Evolutionary conservation across 2,329 filamentous ascomycete genomes (phyloP).

Genomic region (Fusarium proliferatum): DNA sequence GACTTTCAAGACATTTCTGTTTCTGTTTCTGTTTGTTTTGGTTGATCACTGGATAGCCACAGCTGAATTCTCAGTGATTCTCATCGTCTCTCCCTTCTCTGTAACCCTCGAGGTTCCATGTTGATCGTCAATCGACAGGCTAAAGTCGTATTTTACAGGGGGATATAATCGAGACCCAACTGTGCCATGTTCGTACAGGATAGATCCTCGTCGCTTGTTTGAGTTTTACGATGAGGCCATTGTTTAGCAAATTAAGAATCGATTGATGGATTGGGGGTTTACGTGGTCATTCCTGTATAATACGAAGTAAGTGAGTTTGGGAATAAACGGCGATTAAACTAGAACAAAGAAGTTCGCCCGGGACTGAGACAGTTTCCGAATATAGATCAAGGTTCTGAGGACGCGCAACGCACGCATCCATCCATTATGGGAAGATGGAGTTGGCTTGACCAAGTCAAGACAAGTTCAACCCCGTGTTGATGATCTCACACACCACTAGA

Average conservation of each 20-base stretch:
- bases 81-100: background rate
- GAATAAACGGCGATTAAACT: constrained; percentile 1
- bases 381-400: constrained; percentile 29
- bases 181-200: constrained; percentile 23
- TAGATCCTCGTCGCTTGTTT: constrained; percentile 9
- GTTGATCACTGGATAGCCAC: constrained; percentile 4
- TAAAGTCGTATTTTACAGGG: constrained; percentile 5
- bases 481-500: constrained; percentile 33
- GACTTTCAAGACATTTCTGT: constrained; percentile 1
- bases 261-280: background rate
- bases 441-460: background rate
- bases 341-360: background rate
- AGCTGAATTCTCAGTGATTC: background rate
- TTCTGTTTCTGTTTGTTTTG: background rate
- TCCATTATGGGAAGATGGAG: constrained; percentile 12
- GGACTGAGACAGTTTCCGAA: constrained; percentile 21
- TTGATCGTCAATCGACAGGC: constrained; percentile 36
- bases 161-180: constrained; percentile 2
- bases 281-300: background rate
- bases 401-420: constrained; percentile 34
- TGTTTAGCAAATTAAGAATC: constrained; percentile 8
- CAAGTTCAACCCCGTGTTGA: constrained; percentile 28
- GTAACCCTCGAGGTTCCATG: background rate
- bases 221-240: constrained; percentile 18
- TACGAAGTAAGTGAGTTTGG: background rate